A percentile compares a stretch with the other conserved stretches of the same genome.
phyloP scores from a whole-genome alignment of 108 stramenopile species.

The Pseudonitzschia multistriata region DNA sequence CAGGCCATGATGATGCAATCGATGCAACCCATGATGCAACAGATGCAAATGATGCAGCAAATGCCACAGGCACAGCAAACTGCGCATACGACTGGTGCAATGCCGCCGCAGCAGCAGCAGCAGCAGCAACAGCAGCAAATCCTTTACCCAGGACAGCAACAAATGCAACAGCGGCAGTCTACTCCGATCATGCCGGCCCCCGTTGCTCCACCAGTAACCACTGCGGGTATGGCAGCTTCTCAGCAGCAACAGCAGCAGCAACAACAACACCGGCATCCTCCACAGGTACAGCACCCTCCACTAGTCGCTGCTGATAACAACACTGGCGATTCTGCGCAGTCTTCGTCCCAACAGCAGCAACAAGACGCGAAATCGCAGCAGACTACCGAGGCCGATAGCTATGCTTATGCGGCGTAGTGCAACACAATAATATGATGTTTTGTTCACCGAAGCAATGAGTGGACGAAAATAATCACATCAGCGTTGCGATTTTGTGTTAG shows the following conservation, averaged over 20 bases:
- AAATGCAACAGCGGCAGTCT: neutral
- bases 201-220: neutral
- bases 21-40: constrained; percentile 10
- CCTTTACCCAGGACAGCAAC: neutral
- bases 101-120: neutral
- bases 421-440: neutral
- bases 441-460: too few species aligned
- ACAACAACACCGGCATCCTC: neutral
- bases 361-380: neutral
- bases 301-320: neutral
- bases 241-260: neutral
- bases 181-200: neutral
- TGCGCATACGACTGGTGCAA: neutral
- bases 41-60: constrained; percentile 40
- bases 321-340: neutral
- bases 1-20: constrained; percentile 21
- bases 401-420: neutral
- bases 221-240: neutral
- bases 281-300: neutral
- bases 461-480: neutral
- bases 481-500: too few species aligned
- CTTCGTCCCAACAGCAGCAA: neutral
- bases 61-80: constrained; percentile 16
- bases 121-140: neutral
- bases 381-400: neutral